phyloP scores from a whole-genome alignment of 2,329 filamentous ascomycete genomes.

The Colletotrichum paranaense region DNA sequence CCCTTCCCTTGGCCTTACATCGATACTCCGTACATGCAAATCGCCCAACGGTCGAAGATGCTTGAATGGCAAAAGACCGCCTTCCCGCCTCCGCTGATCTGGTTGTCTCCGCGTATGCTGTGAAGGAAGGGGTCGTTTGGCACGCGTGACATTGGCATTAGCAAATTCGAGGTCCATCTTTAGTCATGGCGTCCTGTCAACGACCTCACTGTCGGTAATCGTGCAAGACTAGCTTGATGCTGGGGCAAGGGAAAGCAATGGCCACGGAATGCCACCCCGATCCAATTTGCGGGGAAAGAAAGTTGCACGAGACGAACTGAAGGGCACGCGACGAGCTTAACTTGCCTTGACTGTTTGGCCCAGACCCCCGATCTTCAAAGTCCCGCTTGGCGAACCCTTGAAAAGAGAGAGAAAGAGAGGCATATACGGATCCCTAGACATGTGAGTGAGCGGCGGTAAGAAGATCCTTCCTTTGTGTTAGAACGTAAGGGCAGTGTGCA shows the following conservation, averaged over 20 bases:
- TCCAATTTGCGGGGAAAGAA: constrained; percentile 28
- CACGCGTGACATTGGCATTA: constrained; percentile 29
- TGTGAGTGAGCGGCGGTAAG: not conserved
- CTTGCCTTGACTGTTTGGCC: not conserved
- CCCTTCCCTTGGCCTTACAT: not conserved
- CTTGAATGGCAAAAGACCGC: not conserved
- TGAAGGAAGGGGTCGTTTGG: constrained; percentile 6
- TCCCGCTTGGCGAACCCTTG: constrained; percentile 11
- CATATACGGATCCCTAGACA: not conserved
- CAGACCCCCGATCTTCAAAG: not conserved
- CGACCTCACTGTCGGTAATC: constrained; percentile 25
- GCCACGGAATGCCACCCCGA: constrained; percentile 26
- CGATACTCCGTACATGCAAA: not conserved
- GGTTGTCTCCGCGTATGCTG: constrained; percentile 2
- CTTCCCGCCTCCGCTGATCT: not conserved
- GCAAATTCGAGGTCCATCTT: constrained; percentile 22
- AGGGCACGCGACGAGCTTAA: constrained; percentile 23
- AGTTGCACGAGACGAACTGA: constrained; percentile 14
- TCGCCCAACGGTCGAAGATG: not conserved
- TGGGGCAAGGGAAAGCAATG: constrained; percentile 7
- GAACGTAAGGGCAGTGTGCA: not conserved
- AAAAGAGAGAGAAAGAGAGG: not conserved
- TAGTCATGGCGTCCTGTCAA: constrained; percentile 31
- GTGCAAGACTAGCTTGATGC: constrained; percentile 14
- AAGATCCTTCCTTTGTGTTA: not conserved